Conservation (phyloP, 1,139 yeast species). For the Suhomyces terraborum region DNA sequence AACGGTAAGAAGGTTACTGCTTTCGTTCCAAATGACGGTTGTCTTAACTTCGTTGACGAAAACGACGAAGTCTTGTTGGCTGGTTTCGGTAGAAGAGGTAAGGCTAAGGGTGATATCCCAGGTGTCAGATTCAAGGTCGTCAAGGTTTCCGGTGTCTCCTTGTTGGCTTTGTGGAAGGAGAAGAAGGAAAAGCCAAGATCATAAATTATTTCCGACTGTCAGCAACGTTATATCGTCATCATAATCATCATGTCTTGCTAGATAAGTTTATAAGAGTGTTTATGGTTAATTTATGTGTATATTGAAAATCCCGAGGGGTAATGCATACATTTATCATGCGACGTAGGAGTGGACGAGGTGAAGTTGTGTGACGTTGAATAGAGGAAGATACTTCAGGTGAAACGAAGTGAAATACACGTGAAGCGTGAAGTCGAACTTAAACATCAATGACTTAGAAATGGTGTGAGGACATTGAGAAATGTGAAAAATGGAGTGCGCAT, state of each 20-base stretch:
- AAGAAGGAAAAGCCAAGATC: slow-evolving; percentile 99
- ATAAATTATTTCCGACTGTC: slow-evolving; percentile 42
- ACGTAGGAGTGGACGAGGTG: too few species aligned
- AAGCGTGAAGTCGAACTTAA: too few species aligned
- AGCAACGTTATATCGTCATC: slow-evolving; percentile 14
- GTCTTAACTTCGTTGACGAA: slow-evolving; percentile 99
- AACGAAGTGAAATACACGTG: too few species aligned
- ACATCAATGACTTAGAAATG: too few species aligned
- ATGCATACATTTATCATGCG: slow-evolving; percentile 23
- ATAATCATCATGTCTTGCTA: slow-evolving; percentile 15
- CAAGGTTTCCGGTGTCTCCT: slow-evolving; percentile 99
- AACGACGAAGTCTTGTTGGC: slow-evolving; percentile 99
- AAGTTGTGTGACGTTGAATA: too few species aligned
- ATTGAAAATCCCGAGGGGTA: slow-evolving; percentile 22
- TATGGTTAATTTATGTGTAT: slow-evolving; percentile 23
- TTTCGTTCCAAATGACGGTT: slow-evolving; percentile 99
- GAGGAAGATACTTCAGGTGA: too few species aligned
- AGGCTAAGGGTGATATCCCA: slow-evolving; percentile 99
- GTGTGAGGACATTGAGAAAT: too few species aligned
- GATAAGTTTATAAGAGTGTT: slow-evolving; percentile 14
- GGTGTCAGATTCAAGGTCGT: slow-evolving; percentile 99
- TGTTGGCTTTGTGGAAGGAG: slow-evolving; percentile 99
- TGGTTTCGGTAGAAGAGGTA: slow-evolving; percentile 99
- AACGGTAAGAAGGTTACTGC: slow-evolving; percentile 99
- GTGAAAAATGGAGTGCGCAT: too few species aligned